Percentiles rank a stretch among this genome's conserved stretches.
These are phyloP conservation scores for Nakazawaea holstii DNA, from an alignment of 805 yeast genomes.

Conservation along the genomic window DNA sequence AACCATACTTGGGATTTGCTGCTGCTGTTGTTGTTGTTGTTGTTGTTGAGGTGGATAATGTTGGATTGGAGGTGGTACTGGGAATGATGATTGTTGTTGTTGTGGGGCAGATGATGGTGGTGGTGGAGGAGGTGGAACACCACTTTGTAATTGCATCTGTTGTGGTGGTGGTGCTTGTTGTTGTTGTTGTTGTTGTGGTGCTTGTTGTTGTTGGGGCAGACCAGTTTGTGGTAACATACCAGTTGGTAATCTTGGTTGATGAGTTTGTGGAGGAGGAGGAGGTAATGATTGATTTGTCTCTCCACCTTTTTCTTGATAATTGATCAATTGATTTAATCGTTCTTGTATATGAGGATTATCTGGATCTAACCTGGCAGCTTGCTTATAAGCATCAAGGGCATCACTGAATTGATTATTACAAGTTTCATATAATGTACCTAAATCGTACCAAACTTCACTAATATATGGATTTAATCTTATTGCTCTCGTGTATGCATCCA, in stretches of 20 bases:
- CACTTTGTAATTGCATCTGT: conserved; percentile 2
- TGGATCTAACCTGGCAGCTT: conserved; percentile 94
- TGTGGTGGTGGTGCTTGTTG: conserved; percentile 11
- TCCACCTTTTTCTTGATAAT: conserved; percentile 66
- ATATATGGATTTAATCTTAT: conserved; percentile 93
- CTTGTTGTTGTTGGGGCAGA: conserved; percentile 17
- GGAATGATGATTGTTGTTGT: conserved; percentile 1
- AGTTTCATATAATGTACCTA: conserved; percentile 94
- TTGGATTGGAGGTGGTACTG: conserved; percentile 4
- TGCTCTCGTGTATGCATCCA: conserved; percentile 96
- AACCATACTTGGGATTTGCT: not conserved
- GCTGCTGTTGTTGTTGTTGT: conserved; percentile 6
- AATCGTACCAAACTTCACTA: conserved; percentile 97
- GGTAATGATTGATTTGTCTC: conserved; percentile 37
- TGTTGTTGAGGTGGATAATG: not conserved
- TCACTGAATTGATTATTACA: conserved; percentile 94
- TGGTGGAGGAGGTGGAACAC: not conserved
- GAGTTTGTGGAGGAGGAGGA: conserved; percentile 66
- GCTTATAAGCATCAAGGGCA: conserved; percentile 94
- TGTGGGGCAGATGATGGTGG: not conserved
- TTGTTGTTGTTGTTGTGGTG: not conserved
- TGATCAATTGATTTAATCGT: conserved; percentile 78
- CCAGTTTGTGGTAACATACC: conserved; percentile 49
- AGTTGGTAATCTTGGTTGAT: conserved; percentile 58
- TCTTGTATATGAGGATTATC: conserved; percentile 92